Evolutionary conservation across 345 rosid genomes (phyloP).

Genomic region (Trapa incisa): DNA sequence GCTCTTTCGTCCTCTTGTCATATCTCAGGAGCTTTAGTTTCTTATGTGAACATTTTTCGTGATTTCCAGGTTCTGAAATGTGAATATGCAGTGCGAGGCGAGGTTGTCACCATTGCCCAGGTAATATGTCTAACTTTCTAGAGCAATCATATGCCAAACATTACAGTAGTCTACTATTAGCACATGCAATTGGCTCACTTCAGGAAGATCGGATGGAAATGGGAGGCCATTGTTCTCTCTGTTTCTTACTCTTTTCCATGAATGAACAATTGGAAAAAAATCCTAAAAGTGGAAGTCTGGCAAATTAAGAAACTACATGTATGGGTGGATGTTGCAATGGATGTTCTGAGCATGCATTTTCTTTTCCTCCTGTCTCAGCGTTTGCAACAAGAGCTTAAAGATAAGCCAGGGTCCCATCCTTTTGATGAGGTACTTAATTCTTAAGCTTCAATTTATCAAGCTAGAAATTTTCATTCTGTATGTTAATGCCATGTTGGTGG

Average conservation of each 20-base stretch:
- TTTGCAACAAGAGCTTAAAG: slow-evolving; percentile 60
- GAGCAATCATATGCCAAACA: background rate
- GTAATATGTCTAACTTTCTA: slow-evolving; percentile 16
- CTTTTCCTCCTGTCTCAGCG: slow-evolving; percentile 26
- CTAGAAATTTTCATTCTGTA: background rate
- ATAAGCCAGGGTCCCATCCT: slow-evolving; percentile 53
- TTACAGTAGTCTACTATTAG: background rate
- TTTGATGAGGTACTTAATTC: slow-evolving; percentile 61
- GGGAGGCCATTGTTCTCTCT: too few species aligned
- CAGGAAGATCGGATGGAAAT: too few species aligned
- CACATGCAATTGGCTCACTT: background rate
- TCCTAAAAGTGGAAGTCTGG: background rate
- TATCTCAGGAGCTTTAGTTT: background rate
- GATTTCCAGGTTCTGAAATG: slow-evolving; percentile 29
- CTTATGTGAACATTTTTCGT: background rate
- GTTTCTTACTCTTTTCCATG: too few species aligned
- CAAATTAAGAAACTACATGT: too few species aligned
- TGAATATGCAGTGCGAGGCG: slow-evolving; percentile 97
- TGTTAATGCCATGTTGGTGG: background rate
- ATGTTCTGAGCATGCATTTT: background rate
- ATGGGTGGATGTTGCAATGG: too few species aligned
- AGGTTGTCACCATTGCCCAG: slow-evolving; percentile 86
- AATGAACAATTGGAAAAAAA: background rate
- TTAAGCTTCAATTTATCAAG: background rate
- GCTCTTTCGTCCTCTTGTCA: background rate